A percentile compares a stretch with the other conserved stretches of the same genome.
phyloP scores from a whole-genome alignment of 495 filamentous ascomycete genomes.

The Neurospora hispaniola region DNA sequence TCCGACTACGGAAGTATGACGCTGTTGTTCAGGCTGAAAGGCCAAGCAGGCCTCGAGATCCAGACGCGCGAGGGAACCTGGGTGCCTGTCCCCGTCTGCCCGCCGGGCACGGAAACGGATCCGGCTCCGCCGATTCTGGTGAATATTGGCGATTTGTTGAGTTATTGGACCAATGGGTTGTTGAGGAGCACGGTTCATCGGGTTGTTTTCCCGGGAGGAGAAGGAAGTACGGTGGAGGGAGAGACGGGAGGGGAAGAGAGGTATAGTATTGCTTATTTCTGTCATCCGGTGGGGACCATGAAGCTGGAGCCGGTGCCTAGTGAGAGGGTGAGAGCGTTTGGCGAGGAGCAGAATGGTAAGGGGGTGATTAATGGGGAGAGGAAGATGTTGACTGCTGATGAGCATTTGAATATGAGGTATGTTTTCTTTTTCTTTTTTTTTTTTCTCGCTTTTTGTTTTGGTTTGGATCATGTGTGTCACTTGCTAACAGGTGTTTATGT shows the following conservation, averaged over 20 bases:
- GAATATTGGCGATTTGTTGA: slow-evolving; percentile 86
- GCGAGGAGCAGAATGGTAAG: slow-evolving; percentile 3
- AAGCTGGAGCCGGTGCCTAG: slow-evolving; percentile 69
- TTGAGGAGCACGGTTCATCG: slow-evolving; percentile 80
- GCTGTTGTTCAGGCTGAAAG: slow-evolving; percentile 72
- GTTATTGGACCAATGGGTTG: slow-evolving; percentile 83
- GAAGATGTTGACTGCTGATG: slow-evolving; percentile 64
- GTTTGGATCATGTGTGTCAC: not conserved
- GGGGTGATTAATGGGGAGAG: slow-evolving; percentile 36
- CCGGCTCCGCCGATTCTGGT: slow-evolving; percentile 69
- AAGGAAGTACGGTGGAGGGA: not conserved
- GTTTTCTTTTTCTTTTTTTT: not conserved
- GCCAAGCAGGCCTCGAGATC: slow-evolving; percentile 82
- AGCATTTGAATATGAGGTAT: slow-evolving; percentile 59
- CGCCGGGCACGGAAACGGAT: slow-evolving; percentile 40
- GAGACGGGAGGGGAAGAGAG: slow-evolving; percentile 30
- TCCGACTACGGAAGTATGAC: slow-evolving; percentile 88
- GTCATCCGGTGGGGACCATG: slow-evolving; percentile 69
- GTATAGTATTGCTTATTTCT: slow-evolving; percentile 88
- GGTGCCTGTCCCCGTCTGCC: slow-evolving; percentile 52
- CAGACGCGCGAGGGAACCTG: slow-evolving; percentile 47
- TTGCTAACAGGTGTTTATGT: not conserved
- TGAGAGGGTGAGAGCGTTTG: slow-evolving; percentile 26
- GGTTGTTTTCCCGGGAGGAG: slow-evolving; percentile 60
- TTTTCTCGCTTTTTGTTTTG: not conserved